phyloP scores from a whole-genome alignment of 257 asterid species.

The Dorcoceras hygrometricum region DNA sequence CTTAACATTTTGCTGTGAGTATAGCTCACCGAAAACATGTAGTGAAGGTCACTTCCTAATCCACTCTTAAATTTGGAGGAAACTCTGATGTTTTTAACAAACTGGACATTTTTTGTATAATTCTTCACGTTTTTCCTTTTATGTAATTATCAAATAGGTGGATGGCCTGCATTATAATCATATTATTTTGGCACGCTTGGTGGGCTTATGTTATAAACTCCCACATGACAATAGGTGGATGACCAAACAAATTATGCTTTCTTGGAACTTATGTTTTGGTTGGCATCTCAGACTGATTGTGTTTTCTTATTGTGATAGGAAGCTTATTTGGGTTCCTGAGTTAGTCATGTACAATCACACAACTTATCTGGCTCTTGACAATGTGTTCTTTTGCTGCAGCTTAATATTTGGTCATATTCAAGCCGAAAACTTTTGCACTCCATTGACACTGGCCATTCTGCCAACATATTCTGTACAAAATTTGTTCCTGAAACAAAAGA shows the following conservation, averaged over 20 bases:
- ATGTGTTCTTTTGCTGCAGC: conserved; percentile 47
- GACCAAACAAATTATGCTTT: neutral
- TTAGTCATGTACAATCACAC: conserved; percentile 1
- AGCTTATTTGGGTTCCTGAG: neutral
- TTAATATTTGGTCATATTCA: conserved; percentile 87
- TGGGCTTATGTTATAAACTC: no score
- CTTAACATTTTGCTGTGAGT: neutral
- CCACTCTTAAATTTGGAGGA: neutral
- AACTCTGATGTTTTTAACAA: neutral
- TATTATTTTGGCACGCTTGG: neutral
- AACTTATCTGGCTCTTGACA: neutral
- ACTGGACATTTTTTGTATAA: neutral
- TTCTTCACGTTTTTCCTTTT: no score
- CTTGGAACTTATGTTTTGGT: neutral
- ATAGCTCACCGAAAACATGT: neutral
- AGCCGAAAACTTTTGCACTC: conserved; percentile 71
- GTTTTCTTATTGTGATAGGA: neutral
- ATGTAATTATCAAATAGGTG: neutral
- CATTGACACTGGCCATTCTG: conserved; percentile 88
- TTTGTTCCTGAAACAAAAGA: conserved; percentile 93
- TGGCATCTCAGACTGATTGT: neutral
- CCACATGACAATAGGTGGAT: neutral
- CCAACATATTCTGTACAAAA: conserved; percentile 93
- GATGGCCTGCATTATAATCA: neutral
- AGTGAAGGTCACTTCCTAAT: neutral